Evolutionary conservation across 129 eudicot species (phyloP).

Genomic region (Flaveria ramosissima): DNA sequence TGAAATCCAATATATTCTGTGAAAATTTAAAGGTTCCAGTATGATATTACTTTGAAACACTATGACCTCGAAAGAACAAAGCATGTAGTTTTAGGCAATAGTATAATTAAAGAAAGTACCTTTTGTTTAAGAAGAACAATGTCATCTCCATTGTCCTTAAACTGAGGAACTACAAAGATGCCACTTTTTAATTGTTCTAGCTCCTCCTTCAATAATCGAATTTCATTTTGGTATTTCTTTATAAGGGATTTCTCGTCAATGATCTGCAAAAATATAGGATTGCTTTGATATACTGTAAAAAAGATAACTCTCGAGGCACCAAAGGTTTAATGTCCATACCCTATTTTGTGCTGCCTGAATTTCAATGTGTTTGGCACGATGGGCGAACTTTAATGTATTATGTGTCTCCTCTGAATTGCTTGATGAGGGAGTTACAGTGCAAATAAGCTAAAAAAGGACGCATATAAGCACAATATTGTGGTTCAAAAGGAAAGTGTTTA

Average conservation of each 20-base stretch:
- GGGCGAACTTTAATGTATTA: slow-evolving; percentile 94
- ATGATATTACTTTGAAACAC: not conserved
- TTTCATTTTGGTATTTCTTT: slow-evolving; percentile 96
- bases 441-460: slow-evolving; percentile 63
- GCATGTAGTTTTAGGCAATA: slow-evolving; percentile 1
- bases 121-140: slow-evolving; percentile 78
- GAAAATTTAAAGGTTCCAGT: not conserved
- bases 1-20: not conserved
- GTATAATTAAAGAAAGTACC: slow-evolving; percentile 43
- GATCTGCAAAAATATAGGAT: slow-evolving; percentile 61
- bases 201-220: slow-evolving; percentile 83
- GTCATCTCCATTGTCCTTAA: slow-evolving; percentile 71
- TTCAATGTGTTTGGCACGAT: slow-evolving; percentile 94
- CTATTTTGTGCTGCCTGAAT: slow-evolving; percentile 97
- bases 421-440: slow-evolving; percentile 93
- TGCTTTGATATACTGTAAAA: slow-evolving; percentile 15
- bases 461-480: slow-evolving; percentile 14
- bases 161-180: slow-evolving; percentile 69
- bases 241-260: slow-evolving; percentile 97
- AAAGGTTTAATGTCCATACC: slow-evolving; percentile 44
- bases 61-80: not conserved
- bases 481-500: slow-evolving; percentile 20
- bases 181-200: slow-evolving; percentile 89
- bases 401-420: slow-evolving; percentile 97
- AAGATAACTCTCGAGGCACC: slow-evolving; percentile 8